phyloP scores from a whole-genome alignment of 2,329 filamentous ascomycete genomes.

The Colletotrichum cereale region DNA sequence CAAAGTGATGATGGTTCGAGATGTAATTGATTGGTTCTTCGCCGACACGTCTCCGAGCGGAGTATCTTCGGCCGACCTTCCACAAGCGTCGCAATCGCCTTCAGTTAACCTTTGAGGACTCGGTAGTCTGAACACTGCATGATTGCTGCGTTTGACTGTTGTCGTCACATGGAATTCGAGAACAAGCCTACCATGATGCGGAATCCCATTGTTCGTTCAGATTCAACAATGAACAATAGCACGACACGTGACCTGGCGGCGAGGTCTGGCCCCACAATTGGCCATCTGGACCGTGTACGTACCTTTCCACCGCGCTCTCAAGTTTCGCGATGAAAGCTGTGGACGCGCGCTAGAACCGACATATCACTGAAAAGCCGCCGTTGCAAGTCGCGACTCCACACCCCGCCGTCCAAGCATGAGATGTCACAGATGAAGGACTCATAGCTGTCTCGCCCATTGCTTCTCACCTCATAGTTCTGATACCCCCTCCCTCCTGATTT shows the following conservation, averaged over 20 bases:
- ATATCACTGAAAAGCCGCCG: constrained; percentile 16
- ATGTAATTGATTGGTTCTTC: constrained; percentile 23
- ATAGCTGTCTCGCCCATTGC: background rate
- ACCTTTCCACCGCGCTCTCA: constrained; percentile 22
- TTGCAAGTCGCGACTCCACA: background rate
- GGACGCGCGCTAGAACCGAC: constrained; percentile 20
- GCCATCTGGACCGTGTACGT: constrained; percentile 15
- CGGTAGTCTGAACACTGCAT: background rate
- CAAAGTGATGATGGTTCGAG: background rate
- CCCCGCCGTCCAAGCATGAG: constrained; percentile 10
- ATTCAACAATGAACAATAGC: background rate
- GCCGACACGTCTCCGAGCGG: constrained; percentile 3
- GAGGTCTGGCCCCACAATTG: background rate
- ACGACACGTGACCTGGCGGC: constrained; percentile 9
- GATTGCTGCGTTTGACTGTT: background rate
- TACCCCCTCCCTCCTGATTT: constrained; percentile 18
- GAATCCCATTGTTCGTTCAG: background rate
- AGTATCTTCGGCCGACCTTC: constrained; percentile 23
- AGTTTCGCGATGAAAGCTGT: constrained; percentile 24
- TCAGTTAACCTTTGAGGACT: background rate
- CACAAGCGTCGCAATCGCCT: background rate
- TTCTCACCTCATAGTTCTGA: constrained; percentile 9
- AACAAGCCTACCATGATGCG: background rate
- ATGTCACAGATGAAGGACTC: constrained; percentile 6
- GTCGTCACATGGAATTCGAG: background rate